These are phyloP conservation scores for Podaxis sp. DNA, from an alignment of 768 basidiomycete genomes.

Conservation along the genomic window DNA sequence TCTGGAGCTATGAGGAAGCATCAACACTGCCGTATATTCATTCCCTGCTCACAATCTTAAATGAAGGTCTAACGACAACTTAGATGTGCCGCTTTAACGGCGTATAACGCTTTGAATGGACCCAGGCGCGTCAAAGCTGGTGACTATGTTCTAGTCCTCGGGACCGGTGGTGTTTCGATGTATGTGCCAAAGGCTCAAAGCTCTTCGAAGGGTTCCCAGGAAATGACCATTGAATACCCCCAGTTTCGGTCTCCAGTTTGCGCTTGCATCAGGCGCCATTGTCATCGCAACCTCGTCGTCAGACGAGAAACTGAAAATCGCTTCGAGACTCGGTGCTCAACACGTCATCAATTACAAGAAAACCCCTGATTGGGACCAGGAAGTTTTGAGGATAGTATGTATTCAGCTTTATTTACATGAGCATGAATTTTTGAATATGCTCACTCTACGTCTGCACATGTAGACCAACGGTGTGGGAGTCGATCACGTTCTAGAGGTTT, in stretches of 20 bases:
- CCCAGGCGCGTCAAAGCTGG: conserved; percentile 53
- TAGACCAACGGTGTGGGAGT: conserved; percentile 34
- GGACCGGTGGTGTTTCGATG: conserved; percentile 63
- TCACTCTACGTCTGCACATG: too few relatives aligned
- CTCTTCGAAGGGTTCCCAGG: background rate
- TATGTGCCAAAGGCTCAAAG: conserved; percentile 21
- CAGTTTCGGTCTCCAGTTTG: conserved; percentile 54
- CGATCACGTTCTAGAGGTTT: conserved; percentile 34
- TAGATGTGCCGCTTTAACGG: conserved; percentile 60
- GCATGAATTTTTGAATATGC: background rate
- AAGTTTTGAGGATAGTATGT: conserved; percentile 38
- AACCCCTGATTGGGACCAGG: conserved; percentile 54
- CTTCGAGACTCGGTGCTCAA: conserved; percentile 48
- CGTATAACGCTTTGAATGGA: conserved; percentile 60
- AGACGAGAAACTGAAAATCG: conserved; percentile 53
- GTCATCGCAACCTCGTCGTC: conserved; percentile 64
- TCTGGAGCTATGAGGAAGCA: conserved; percentile 37
- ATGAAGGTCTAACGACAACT: conserved; percentile 15
- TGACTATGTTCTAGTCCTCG: conserved; percentile 56
- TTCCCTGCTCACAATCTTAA: background rate
- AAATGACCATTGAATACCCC: background rate
- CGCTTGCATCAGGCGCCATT: conserved; percentile 53
- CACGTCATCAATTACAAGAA: conserved; percentile 61
- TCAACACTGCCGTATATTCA: conserved; percentile 9
- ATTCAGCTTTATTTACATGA: background rate